A percentile compares a stretch with the other conserved stretches of the same genome.
Evolutionary conservation across 495 filamentous ascomycete genomes (phyloP).

Genomic region (Podospora appendiculata): DNA sequence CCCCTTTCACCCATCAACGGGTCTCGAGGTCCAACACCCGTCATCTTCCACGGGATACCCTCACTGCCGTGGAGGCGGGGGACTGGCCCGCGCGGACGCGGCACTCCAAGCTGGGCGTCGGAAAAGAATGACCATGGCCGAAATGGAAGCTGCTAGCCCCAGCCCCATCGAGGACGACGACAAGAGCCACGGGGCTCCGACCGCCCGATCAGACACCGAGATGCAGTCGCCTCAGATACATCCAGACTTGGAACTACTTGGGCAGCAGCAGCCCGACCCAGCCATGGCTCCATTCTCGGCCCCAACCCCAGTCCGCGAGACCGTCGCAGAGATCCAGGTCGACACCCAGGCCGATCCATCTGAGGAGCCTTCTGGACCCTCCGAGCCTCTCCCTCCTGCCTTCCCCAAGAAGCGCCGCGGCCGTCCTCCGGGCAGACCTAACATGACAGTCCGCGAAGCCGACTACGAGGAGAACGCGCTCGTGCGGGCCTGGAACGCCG

Average conservation of each 20-base stretch:
- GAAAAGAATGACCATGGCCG: not conserved
- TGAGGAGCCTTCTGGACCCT: not conserved
- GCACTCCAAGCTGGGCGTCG: too few relatives aligned
- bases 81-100: not conserved
- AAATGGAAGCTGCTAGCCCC: not conserved
- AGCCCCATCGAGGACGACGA: not conserved
- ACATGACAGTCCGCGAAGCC: slow-evolving; percentile 19
- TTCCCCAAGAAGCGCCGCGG: slow-evolving; percentile 26
- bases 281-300: not conserved
- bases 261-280: not conserved
- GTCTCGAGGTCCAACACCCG: too few relatives aligned
- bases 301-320: not conserved
- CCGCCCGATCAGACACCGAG: too few relatives aligned
- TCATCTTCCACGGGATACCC: not conserved
- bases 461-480: slow-evolving; percentile 20
- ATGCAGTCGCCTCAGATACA: too few relatives aligned
- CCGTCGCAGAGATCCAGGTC: not conserved
- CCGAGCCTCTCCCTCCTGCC: slow-evolving; percentile 7
- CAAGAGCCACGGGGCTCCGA: too few relatives aligned
- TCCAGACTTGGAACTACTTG: too few relatives aligned
- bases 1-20: not conserved
- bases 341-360: not conserved
- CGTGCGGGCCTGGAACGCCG: slow-evolving; percentile 22
- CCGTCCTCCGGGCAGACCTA: slow-evolving; percentile 25
- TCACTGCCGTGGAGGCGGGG: not conserved